Evolutionary conservation across 2,329 filamentous ascomycete species (phyloP), one percentile per base, ranked within the genome.

Genomic region (Pleomassaria siparia): DNA sequence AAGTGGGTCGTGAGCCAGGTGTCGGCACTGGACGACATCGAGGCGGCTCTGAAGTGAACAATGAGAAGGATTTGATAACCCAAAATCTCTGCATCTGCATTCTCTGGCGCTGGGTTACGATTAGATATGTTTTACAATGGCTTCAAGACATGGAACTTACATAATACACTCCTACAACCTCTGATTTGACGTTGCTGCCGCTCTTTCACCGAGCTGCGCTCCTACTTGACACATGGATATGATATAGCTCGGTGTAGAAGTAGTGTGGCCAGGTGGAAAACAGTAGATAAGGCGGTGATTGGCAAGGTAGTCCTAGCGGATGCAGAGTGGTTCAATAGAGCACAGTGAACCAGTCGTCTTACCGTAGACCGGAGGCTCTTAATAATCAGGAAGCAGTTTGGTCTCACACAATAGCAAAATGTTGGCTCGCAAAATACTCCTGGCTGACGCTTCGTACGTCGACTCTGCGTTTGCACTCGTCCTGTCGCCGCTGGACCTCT

Each of bases 351-450:
- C n/a, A n/a, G n/a, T n/a, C n/a, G n/a, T n/a, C n/a, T n/a, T n/a
- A n/a, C n/a, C n/a, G n/a, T n/a, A n/a, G n/a, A n/a, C n/a, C n/a
- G n/a, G n/a, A n/a, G n/a, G n/a, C n/a, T n/a, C n/a, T n/a, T n/a
- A n/a, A n/a, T n/a, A n/a, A n/a, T n/a, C n/a, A n/a, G n/a, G n/a
- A n/a, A n/a, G n/a, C n/a, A n/a, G n/a, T n/a, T 28, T 7, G 15
- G 12, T 24, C 22, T 70, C 54, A 78, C 10, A 81, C 74, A 49
- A 81, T 80, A 1, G 79, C 78, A 69, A 81, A 82, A 54, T 74
- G 74, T 55, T 73, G 74, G 28, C 72, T 73, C 55, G 78, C 74
- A 55, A 80, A 81, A 33, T 78, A 66, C 37, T 73, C 69, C 30
- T 70, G 66, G 49, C 66, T 70, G 24, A 72, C 67, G 24, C 60